Conservation (phyloP, 2,329 filamentous ascomycete species). For the Arthrobotrys conoides region DNA sequence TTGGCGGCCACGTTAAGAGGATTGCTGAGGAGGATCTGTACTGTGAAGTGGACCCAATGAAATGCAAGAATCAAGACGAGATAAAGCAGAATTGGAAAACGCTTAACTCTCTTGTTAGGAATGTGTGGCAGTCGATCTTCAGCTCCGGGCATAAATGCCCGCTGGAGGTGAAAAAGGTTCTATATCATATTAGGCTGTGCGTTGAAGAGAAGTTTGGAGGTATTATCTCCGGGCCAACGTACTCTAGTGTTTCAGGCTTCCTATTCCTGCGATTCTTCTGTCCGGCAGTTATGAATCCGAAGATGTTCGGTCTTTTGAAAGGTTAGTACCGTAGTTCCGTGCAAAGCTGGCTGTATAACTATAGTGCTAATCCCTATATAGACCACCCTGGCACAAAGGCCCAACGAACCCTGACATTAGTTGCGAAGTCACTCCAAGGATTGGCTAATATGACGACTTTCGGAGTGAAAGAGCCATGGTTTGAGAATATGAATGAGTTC, state of each 20-base stretch:
- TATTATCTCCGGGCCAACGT: slow-evolving; percentile 76
- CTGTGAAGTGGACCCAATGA: slow-evolving; percentile 94
- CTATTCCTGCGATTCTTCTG: slow-evolving; percentile 79
- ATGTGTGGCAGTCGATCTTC: slow-evolving; percentile 76
- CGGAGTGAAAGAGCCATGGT: slow-evolving; percentile 79
- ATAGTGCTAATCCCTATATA: slow-evolving; percentile 63
- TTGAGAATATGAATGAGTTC: slow-evolving; percentile 81
- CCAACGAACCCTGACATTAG: slow-evolving; percentile 76
- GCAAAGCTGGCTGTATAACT: not conserved
- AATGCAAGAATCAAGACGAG: slow-evolving; percentile 74
- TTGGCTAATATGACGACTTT: slow-evolving; percentile 79
- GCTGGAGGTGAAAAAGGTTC: slow-evolving; percentile 75
- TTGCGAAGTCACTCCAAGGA: slow-evolving; percentile 79
- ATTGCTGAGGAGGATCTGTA: slow-evolving; percentile 92
- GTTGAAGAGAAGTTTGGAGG: slow-evolving; percentile 79
- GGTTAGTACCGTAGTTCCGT: slow-evolving; percentile 68
- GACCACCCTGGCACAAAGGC: slow-evolving; percentile 77
- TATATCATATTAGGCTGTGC: slow-evolving; percentile 77
- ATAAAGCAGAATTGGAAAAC: slow-evolving; percentile 77
- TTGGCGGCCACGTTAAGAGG: slow-evolving; percentile 86
- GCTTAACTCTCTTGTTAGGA: slow-evolving; percentile 72
- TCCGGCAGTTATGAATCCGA: slow-evolving; percentile 78
- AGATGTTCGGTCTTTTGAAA: slow-evolving; percentile 77
- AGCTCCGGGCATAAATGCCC: slow-evolving; percentile 74
- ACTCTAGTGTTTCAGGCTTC: slow-evolving; percentile 79